Evolutionary conservation across 2,329 filamentous ascomycete genomes (phyloP), one percentile per base, ranked within the genome.

Genomic region (Penicillium sp.): DNA sequence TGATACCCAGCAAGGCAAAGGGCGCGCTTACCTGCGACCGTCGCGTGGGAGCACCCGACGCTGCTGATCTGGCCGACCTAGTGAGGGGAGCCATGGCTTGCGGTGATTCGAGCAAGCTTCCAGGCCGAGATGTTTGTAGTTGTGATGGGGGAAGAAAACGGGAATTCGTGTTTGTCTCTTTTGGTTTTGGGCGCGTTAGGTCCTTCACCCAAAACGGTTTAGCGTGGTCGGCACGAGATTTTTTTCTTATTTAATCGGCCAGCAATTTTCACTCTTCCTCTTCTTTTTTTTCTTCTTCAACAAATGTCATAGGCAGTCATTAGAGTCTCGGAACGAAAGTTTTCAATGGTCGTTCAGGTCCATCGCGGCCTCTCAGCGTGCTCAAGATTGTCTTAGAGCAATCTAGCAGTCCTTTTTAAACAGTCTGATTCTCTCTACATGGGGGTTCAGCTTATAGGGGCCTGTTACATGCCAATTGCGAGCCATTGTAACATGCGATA

Each of bases 271-370:
- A 68, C 75, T 74, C 74, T 78, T 78, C 78, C 78, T 79, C 71
- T 68, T 70, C 74, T 75, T 78, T 79, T 77, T 83, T 79, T 81
- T 78, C 83, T 83, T 78, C 77, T 79, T 79, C 76, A 73, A 75
- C 78, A 79, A 81, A 85, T 84, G 83, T 85, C 82, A 76, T 85
- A 94, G 92, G 89, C 91, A 89, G 88, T 91, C 91, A 91, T 94
- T 98, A 98, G 95, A 99, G 95, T 99, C 95, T 96, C 94, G 93
- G 91, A 91, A 88, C 88, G 91, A 88, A 91, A 88, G 70, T 76
- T 77, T 75, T 93, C 91, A 92, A 86, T 98, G 87, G 91, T 92
- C 93, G 88, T 91, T 92, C 91, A 96, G 92, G 87, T 89, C 86
- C 88, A 40, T 84, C 79, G 84, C 81, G 86, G 89, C 86, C 91